Conservation (phyloP, 2,329 filamentous ascomycete genomes). For the Alternaria alternata region DNA sequence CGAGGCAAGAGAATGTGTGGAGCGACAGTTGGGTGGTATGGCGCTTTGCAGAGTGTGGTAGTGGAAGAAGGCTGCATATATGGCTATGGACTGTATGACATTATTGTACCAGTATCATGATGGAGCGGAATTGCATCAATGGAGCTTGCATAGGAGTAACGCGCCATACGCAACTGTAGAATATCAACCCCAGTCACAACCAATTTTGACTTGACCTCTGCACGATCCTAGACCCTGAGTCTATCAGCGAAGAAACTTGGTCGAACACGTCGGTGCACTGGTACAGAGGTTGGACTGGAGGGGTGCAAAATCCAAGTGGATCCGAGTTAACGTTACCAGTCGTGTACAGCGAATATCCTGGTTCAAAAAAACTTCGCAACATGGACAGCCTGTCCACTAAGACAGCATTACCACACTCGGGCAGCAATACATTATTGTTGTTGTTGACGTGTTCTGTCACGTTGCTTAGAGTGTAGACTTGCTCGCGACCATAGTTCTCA, state of each 20-base stretch:
- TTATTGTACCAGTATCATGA: conserved; percentile 13
- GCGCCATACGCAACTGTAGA: conserved; percentile 14
- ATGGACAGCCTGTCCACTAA: background rate
- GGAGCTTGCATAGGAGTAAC: background rate
- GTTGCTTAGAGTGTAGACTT: background rate
- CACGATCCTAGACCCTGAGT: background rate
- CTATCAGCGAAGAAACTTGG: background rate
- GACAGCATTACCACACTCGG: background rate
- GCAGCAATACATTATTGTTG: background rate
- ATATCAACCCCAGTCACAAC: conserved; percentile 7
- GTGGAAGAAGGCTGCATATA: conserved; percentile 2
- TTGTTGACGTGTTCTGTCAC: conserved; percentile 1
- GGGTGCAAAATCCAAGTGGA: background rate
- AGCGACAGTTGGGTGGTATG: conserved; percentile 80
- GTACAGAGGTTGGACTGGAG: background rate
- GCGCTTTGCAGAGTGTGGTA: conserved; percentile 73
- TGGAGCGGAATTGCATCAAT: conserved; percentile 3
- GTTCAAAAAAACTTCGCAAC: background rate
- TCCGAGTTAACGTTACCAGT: conserved; percentile 11
- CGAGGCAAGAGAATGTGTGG: conserved; percentile 83
- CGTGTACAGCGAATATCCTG: conserved; percentile 3
- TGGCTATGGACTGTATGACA: conserved; percentile 13
- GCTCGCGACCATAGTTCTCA: background rate
- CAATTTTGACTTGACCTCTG: background rate
- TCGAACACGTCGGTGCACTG: background rate